A percentile compares a stretch with the other conserved stretches of the same genome.
These are phyloP conservation scores for Epichloe elymi DNA, from an alignment of 2,329 filamentous ascomycete genomes.

Conservation along the genomic window DNA sequence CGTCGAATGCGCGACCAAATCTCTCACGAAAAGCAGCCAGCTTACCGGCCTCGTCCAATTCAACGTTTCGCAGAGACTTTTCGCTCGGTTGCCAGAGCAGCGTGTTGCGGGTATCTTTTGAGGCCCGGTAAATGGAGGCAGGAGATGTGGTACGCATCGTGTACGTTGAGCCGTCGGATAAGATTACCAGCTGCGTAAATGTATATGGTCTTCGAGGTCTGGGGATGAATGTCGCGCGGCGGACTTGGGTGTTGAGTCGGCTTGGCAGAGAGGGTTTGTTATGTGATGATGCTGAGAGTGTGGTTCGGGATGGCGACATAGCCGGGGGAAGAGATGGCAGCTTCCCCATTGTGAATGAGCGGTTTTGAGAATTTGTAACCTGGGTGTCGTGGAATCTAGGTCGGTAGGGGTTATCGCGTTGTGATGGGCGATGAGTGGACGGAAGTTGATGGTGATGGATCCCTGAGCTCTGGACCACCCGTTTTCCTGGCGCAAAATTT, in stretches of 20 bases:
- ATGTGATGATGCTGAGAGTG: constrained; percentile 5
- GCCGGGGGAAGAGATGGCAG: constrained; percentile 15
- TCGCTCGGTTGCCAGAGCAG: constrained; percentile 82
- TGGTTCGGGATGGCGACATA: constrained; percentile 17
- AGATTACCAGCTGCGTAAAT: constrained; percentile 91
- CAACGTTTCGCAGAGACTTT: constrained; percentile 70
- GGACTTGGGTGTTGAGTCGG: constrained; percentile 40
- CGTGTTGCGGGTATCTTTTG: constrained; percentile 82
- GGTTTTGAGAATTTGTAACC: neutral
- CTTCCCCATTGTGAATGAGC: constrained; percentile 15
- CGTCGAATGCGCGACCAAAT: constrained; percentile 78
- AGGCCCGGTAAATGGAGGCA: constrained; percentile 40
- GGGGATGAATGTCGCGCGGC: constrained; percentile 72
- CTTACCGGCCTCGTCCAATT: constrained; percentile 88
- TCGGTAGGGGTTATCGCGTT: neutral
- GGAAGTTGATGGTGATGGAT: neutral
- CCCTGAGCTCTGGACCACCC: neutral
- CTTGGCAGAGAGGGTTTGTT: constrained; percentile 13
- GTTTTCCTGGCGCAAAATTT: constrained; percentile 12
- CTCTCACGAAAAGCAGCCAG: constrained; percentile 73
- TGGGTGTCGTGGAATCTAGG: neutral
- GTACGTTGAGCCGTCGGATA: constrained; percentile 82
- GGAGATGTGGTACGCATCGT: constrained; percentile 68
- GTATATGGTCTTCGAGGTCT: constrained; percentile 89
- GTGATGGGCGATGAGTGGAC: neutral